A percentile compares a stretch with the other conserved stretches of the same genome.
Conservation (phyloP, 2,329 filamentous ascomycete genomes). For the Calcarisporium arbuscula region DNA sequence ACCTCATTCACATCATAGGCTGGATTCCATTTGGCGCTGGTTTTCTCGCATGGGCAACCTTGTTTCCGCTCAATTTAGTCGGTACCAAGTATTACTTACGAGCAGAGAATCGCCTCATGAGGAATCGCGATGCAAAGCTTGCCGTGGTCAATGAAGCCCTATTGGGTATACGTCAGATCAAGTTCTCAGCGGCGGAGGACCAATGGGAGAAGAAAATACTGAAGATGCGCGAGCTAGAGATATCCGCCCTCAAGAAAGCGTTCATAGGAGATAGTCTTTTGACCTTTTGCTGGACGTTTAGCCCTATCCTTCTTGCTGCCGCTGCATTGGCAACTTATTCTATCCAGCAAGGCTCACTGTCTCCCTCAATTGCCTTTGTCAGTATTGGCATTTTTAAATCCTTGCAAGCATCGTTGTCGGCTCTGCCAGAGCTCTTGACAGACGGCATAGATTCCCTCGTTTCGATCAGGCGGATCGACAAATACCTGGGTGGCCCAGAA, state of each 20-base stretch:
- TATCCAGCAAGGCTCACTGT: conserved; percentile 51
- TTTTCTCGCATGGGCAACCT: conserved; percentile 54
- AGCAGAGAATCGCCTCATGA: conserved; percentile 67
- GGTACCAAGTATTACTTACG: conserved; percentile 58
- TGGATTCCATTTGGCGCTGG: conserved; percentile 64
- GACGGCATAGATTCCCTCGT: conserved; percentile 65
- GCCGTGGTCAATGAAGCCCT: conserved; percentile 69
- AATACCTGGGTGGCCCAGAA: conserved; percentile 62
- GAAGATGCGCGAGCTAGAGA: conserved; percentile 57
- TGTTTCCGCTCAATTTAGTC: conserved; percentile 62
- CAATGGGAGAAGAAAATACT: conserved; percentile 69
- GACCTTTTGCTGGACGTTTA: conserved; percentile 64
- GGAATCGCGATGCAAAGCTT: conserved; percentile 67
- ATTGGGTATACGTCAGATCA: conserved; percentile 76
- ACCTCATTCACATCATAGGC: conserved; percentile 61
- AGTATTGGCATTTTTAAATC: conserved; percentile 66
- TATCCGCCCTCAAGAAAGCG: conserved; percentile 58
- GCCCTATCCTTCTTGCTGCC: conserved; percentile 66
- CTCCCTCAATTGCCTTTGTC: conserved; percentile 72
- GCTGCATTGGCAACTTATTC: conserved; percentile 66
- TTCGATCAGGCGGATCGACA: conserved; percentile 63
- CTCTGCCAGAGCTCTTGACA: conserved; percentile 69
- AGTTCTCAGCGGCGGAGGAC: conserved; percentile 69
- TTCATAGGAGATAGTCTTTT: conserved; percentile 59
- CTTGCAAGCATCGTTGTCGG: conserved; percentile 64